A percentile compares a stretch with the other conserved stretches of the same genome.
These are phyloP conservation scores for Nemania serpens DNA, from an alignment of 2,329 filamentous ascomycete species.

Conservation along the genomic window DNA sequence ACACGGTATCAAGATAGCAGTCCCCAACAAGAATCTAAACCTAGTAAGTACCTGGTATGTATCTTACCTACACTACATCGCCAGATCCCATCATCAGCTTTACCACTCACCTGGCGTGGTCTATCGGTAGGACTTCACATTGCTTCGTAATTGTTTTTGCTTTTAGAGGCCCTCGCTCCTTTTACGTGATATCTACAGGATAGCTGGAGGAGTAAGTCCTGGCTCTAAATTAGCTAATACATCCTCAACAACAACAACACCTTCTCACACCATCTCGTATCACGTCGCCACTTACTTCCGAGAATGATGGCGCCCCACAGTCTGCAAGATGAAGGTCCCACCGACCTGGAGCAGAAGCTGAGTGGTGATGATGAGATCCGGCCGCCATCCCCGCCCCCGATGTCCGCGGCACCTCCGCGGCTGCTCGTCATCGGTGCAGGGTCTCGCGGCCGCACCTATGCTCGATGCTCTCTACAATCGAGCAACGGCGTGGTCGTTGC, in stretches of 20 bases:
- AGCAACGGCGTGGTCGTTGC: slow-evolving; percentile 73
- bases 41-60: too few species aligned
- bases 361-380: slow-evolving; percentile 33
- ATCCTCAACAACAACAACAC: not conserved
- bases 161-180: too few species aligned
- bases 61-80: too few species aligned
- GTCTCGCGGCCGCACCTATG: slow-evolving; percentile 77
- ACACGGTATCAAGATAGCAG: too few species aligned
- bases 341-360: slow-evolving; percentile 34
- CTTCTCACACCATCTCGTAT: not conserved
- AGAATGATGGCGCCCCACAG: slow-evolving; percentile 39
- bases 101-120: too few species aligned
- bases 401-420: slow-evolving; percentile 60
- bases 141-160: too few species aligned
- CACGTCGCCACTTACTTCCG: not conserved
- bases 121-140: too few species aligned
- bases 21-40: too few species aligned
- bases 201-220: not conserved
- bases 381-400: slow-evolving; percentile 48
- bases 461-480: slow-evolving; percentile 65
- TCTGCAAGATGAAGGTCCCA: slow-evolving; percentile 37
- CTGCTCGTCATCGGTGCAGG: slow-evolving; percentile 84
- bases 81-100: too few species aligned
- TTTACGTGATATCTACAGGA: too few species aligned
- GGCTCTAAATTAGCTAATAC: too few species aligned